Base-by-base conservation (phyloP, 306 rosid species). In the Quercus ilex region DNA sequence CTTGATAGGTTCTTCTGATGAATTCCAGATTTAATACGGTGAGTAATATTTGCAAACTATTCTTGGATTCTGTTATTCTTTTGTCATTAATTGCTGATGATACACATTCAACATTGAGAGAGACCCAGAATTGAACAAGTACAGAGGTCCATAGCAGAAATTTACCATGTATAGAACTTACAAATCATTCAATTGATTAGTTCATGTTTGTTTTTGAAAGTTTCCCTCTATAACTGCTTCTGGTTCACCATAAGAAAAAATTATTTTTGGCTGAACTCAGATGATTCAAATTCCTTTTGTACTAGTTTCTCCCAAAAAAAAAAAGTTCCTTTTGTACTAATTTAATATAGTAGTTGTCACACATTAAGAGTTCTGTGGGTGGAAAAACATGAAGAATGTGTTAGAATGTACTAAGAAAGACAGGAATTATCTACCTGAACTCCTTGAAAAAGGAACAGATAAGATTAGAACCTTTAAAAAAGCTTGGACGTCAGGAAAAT, bases 1-100 rank as follows among this genome's bases (percentile, higher is more conserved):
- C 62, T 28, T 79, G 63, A 46, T 80, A 13, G 70, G 63, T 13
- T 55, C 30, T 59, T 25, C 67, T 71, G 72, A 58, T 69, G 69
- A 73, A 68, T 56, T 57, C 68, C 60, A 4, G 62, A 52, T 28
- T 73, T 23, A 76, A n/a, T 8, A 18, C 33, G 10, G 65, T 23
- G 13, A 33, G 33, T 60, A 74, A 46, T 80, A 21, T 6, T 63
- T 74, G 20, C 5, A 56, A 55, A 5, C 14, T 59, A 14, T 67
- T 67, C 46, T 26, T 76, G 14, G 26, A 67, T 31, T 67, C 52
- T 35, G 8, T 68, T 33, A 9, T 33, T 68, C 25, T 68, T 67
- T 19, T 2, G 6, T 31, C 35, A 9, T 19, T 33, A 68, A 59
- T 49, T 71, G 26, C 62, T 14, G 69, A 65, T 62, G 26, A 43